Conservation (phyloP, 306 rosid species). For the Luffa acutangula region DNA sequence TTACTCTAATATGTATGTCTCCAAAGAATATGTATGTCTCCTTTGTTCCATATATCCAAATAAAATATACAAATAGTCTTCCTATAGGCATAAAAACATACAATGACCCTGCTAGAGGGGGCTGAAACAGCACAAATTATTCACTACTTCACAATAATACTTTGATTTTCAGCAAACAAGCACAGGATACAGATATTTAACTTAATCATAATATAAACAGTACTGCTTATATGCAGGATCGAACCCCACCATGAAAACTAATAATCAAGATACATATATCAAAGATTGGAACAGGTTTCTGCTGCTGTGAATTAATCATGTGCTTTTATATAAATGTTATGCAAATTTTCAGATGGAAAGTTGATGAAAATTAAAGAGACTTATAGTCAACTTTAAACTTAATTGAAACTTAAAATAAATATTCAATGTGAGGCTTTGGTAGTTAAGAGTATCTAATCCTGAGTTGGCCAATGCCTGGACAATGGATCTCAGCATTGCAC, state of each 20-base stretch:
- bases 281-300: background rate
- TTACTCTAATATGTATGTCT: background rate
- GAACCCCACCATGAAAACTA: background rate
- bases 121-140: background rate
- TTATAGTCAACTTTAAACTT: background rate
- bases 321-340: background rate
- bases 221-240: no score
- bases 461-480: background rate
- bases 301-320: background rate
- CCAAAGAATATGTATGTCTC: background rate
- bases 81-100: background rate
- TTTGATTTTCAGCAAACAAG: background rate
- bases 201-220: no score
- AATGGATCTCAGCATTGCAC: background rate
- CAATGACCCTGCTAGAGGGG: background rate
- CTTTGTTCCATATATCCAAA: background rate
- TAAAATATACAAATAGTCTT: background rate
- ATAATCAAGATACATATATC: background rate
- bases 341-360: background rate
- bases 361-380: background rate
- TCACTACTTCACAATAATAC: background rate
- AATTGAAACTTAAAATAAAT: background rate
- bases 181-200: background rate
- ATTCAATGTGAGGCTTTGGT: background rate
- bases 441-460: background rate